Evolutionary conservation across 2,329 filamentous ascomycete species (phyloP), one percentile per base, ranked within the genome.

Genomic region (Aspergillus floridensis): DNA sequence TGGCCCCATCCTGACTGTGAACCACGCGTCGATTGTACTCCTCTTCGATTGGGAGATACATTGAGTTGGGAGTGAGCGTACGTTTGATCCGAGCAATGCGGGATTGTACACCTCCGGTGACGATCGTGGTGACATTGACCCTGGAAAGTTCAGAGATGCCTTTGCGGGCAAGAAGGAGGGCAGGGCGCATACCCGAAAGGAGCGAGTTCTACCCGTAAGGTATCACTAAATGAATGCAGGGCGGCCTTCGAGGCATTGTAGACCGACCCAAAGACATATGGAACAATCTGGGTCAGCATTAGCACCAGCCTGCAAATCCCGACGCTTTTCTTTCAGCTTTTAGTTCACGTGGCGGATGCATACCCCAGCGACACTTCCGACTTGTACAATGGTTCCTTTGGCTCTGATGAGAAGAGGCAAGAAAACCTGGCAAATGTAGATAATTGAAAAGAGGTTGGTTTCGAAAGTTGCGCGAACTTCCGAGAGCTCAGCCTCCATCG

Each of bases 211-310:
- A 87, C 80, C 12, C 85, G 79, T 50, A 87, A 70, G 0, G 83
- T 85, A 60, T 87, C 80, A 58, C 80, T 81, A 69, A 84, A 87
- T 1, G 79, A 76, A 67, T 86, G 84, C 38, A 87, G 67, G 0
- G 85, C 85, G 0, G 83, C 85, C 69, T 87, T 87, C 41, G 80
- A 82, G 7, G 84, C 82, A 65, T 84, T 85, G 74, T 88, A 87
- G 16, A 77, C 74, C 2, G 76, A 78, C 14, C 76, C 76, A 59
- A 79, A 79, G 41, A 78, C 75, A 58, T 78, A 79, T 11, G 77
- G 77, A 48, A 79, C 74, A 48, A 77, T 67, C 75, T 76, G 51
- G n/a, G 46, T 19, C 47, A 35, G n/a, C 12, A 47, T 55, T 24
- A 41, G 49, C 21, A 49, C 38, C 16, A 19, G 14, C 38, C 12